These are phyloP conservation scores for Phtheirospermum japonicum DNA, from an alignment of 257 asterid genomes.

Conservation along the genomic window DNA sequence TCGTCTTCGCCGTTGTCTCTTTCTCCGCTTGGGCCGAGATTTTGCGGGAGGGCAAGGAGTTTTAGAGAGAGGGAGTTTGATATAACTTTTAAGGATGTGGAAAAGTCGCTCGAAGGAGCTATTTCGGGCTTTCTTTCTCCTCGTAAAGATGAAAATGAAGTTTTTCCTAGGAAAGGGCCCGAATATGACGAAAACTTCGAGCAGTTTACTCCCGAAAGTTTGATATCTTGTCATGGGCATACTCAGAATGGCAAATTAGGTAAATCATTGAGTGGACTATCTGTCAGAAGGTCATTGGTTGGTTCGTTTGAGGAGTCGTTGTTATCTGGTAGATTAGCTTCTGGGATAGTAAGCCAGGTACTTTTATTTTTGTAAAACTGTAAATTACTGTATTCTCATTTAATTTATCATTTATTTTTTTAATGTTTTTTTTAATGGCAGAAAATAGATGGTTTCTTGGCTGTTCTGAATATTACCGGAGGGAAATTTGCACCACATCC, in stretches of 20 bases:
- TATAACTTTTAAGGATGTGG: constrained; percentile 63
- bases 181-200: constrained; percentile 60
- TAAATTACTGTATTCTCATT: constrained; percentile 9
- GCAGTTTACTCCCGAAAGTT: constrained; percentile 47
- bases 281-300: constrained; percentile 78
- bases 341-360: constrained; percentile 73
- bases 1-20: constrained; percentile 36
- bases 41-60: constrained; percentile 40
- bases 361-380: neutral
- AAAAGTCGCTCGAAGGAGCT: constrained; percentile 66
- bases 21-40: constrained; percentile 88
- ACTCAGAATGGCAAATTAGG: constrained; percentile 53
- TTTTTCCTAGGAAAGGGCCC: constrained; percentile 27
- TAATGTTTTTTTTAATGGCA: constrained; percentile 23
- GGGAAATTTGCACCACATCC: constrained; percentile 84
- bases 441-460: constrained; percentile 93
- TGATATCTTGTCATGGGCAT: constrained; percentile 37
- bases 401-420: neutral
- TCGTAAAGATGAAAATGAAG: constrained; percentile 32
- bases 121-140: constrained; percentile 39
- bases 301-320: constrained; percentile 95
- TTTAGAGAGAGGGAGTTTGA: constrained; percentile 40
- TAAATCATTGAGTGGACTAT: constrained; percentile 58
- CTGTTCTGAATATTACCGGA: constrained; percentile 77
- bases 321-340: constrained; percentile 84